Conservation (phyloP, 192 early-diverging fungal species). For the Kappamyces sp. region DNA sequence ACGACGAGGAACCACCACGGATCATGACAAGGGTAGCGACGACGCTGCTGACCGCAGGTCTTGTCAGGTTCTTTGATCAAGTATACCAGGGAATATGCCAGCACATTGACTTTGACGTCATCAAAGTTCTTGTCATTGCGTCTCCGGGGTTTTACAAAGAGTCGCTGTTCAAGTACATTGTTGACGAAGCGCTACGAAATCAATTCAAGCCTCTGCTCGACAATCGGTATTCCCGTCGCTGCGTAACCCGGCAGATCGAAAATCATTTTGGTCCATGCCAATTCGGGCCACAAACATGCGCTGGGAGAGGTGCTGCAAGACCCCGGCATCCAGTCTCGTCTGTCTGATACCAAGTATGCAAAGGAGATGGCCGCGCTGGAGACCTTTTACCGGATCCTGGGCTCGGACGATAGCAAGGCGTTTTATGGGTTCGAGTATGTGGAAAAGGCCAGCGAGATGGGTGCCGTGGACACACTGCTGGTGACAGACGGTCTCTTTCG, state of each 20-base stretch:
- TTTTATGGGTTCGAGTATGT: constrained; percentile 93
- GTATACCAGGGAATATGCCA: constrained; percentile 80
- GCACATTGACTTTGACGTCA: constrained; percentile 85
- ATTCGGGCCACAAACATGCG: constrained; percentile 95
- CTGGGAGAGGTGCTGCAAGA: constrained; percentile 89
- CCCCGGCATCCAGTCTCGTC: constrained; percentile 63
- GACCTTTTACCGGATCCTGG: constrained; percentile 85
- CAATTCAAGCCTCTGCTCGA: constrained; percentile 79
- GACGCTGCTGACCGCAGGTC: not conserved
- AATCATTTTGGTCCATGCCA: constrained; percentile 85
- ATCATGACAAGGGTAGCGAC: constrained; percentile 72
- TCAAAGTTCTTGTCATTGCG: constrained; percentile 93
- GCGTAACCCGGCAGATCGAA: constrained; percentile 49
- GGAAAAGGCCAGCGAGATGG: constrained; percentile 70
- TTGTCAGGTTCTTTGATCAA: constrained; percentile 81
- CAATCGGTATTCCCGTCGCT: constrained; percentile 30
- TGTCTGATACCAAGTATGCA: constrained; percentile 90
- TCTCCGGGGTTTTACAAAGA: constrained; percentile 96
- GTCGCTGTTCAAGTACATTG: constrained; percentile 78
- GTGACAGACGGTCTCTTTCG: constrained; percentile 91
- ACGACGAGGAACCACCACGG: constrained; percentile 79
- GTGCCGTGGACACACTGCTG: constrained; percentile 81
- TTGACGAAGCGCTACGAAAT: constrained; percentile 70
- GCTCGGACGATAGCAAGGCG: constrained; percentile 79
- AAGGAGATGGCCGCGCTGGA: constrained; percentile 77